Conservation (phyloP, 2,329 filamentous ascomycete species). For the Aspergillus sp. region DNA sequence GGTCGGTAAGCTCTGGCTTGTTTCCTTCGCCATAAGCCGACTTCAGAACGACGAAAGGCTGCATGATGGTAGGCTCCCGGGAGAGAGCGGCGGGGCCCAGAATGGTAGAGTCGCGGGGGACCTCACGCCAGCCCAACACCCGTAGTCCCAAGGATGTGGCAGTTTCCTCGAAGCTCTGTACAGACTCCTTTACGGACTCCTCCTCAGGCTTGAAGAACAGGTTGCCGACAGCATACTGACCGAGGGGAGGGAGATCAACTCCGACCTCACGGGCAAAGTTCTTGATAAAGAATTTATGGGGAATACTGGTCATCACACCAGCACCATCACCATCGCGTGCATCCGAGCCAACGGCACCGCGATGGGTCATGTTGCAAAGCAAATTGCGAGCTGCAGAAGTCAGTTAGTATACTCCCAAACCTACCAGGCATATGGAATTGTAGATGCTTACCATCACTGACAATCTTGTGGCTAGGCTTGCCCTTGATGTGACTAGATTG, state of each 20-base stretch:
- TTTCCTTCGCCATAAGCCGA: constrained; percentile 81
- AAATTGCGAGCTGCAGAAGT: constrained; percentile 73
- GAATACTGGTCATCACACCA: constrained; percentile 99
- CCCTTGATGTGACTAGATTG: constrained; percentile 86
- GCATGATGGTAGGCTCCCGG: constrained; percentile 90
- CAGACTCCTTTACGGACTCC: constrained; percentile 85
- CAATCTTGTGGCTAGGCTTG: constrained; percentile 94
- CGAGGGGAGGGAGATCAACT: constrained; percentile 80
- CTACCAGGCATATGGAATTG: not conserved
- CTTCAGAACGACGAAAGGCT: constrained; percentile 89
- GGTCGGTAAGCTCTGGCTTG: constrained; percentile 75
- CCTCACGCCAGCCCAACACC: constrained; percentile 93
- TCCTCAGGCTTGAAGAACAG: constrained; percentile 98
- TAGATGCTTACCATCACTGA: constrained; percentile 80
- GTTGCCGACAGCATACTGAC: constrained; percentile 96
- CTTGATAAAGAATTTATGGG: constrained; percentile 97
- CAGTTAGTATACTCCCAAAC: constrained; percentile 23
- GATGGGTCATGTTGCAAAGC: constrained; percentile 99
- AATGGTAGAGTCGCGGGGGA: constrained; percentile 88
- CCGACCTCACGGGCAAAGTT: constrained; percentile 92
- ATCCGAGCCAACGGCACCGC: constrained; percentile 96
- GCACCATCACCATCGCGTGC: constrained; percentile 97
- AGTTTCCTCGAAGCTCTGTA: constrained; percentile 90
- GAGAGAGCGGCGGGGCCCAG: constrained; percentile 91
- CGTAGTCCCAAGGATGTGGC: constrained; percentile 83